Evolutionary conservation across 441 rosid species (phyloP).

Genomic region (Sinapis alba): DNA sequence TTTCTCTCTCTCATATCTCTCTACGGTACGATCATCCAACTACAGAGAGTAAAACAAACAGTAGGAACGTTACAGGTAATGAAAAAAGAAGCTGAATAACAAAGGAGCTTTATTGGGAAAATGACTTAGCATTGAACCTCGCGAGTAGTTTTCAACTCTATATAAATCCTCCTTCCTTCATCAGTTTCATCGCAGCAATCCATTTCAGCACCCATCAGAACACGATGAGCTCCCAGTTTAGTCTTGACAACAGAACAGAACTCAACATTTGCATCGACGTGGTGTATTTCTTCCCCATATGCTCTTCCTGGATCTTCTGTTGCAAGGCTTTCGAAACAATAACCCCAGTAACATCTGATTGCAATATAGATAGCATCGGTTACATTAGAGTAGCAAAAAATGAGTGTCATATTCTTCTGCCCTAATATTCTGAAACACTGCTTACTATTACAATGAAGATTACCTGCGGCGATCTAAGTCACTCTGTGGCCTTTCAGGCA

Average conservation of each 20-base stretch:
- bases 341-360: constrained; percentile 94
- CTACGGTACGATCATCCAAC: constrained; percentile 83
- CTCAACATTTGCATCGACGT: constrained; percentile 87
- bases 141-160: constrained; percentile 94
- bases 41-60: constrained; percentile 37
- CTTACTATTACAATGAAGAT: constrained; percentile 1
- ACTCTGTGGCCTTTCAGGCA: constrained; percentile 83
- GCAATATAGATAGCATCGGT: constrained; percentile 5
- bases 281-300: constrained; percentile 78
- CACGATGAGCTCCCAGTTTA: constrained; percentile 96
- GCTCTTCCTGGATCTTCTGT: constrained; percentile 87
- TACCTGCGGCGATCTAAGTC: constrained; percentile 92
- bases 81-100: constrained; percentile 6
- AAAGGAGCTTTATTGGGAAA: background rate
- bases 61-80: background rate
- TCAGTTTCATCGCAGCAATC: constrained; percentile 90
- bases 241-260: constrained; percentile 88
- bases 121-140: constrained; percentile 53
- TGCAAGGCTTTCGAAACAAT: constrained; percentile 91
- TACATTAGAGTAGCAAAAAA: constrained; percentile 3
- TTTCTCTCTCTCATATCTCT: constrained; percentile 86
- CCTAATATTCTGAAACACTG: background rate
- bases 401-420: background rate
- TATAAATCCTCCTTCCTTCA: constrained; percentile 86
- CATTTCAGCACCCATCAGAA: constrained; percentile 98